phyloP scores from a whole-genome alignment of 1,284 basidiomycete species.

The Ustilago lituana region DNA sequence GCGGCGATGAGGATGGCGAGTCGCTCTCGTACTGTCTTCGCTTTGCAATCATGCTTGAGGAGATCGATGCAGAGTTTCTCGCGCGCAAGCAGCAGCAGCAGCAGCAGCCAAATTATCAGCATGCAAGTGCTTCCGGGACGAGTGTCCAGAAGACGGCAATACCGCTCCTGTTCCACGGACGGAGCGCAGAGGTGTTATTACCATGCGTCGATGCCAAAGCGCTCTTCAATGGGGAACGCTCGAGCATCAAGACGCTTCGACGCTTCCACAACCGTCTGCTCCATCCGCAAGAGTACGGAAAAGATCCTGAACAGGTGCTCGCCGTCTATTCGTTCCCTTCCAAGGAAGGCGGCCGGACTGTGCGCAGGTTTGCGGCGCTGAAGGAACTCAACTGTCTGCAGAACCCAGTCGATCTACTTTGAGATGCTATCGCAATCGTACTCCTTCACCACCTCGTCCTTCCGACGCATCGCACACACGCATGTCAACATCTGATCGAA shows the following conservation, averaged over 20 bases:
- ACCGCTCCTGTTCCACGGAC: slow-evolving; percentile 39
- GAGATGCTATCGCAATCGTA: too few relatives aligned
- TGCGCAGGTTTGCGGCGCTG: slow-evolving; percentile 36
- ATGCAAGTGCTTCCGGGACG: background rate
- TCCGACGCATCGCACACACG: background rate
- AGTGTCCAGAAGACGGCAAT: slow-evolving; percentile 9
- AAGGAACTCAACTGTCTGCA: slow-evolving; percentile 26
- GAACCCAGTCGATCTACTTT: slow-evolving; percentile 19
- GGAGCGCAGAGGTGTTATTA: slow-evolving; percentile 23
- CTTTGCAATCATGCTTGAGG: slow-evolving; percentile 45
- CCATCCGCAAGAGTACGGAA: slow-evolving; percentile 18
- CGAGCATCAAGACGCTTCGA: slow-evolving; percentile 15
- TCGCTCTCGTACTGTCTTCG: slow-evolving; percentile 32
- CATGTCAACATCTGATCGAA: too few relatives aligned
- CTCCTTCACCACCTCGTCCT: background rate
- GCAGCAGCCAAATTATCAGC: background rate
- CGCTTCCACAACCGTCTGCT: slow-evolving; percentile 31
- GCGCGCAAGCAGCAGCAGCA: slow-evolving; percentile 21
- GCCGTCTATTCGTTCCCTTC: slow-evolving; percentile 33
- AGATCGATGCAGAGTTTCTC: slow-evolving; percentile 32
- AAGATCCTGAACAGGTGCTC: slow-evolving; percentile 22
- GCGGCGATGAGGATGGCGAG: slow-evolving; percentile 44
- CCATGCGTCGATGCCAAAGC: slow-evolving; percentile 31
- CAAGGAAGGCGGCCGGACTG: slow-evolving; percentile 19
- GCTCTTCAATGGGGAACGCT: slow-evolving; percentile 22